phyloP scores from a whole-genome alignment of 2,329 filamentous ascomycete species.

The Ascochyta fabae region DNA sequence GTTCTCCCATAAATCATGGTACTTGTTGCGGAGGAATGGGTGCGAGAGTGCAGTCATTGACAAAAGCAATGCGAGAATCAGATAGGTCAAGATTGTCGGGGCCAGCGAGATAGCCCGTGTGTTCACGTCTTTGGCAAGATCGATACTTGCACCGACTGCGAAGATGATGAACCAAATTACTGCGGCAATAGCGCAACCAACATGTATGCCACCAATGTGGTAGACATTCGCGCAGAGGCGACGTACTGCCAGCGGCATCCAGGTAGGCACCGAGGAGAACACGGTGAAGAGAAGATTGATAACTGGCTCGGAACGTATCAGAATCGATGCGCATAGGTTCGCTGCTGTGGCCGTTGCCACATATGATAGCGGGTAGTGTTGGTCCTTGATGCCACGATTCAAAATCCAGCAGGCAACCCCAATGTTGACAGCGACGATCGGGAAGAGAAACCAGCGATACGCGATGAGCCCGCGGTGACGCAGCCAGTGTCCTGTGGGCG shows the following conservation, averaged over 20 bases:
- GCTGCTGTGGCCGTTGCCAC: slow-evolving; percentile 47
- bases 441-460: slow-evolving; percentile 41
- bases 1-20: slow-evolving; percentile 47
- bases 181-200: slow-evolving; percentile 44
- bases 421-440: slow-evolving; percentile 37
- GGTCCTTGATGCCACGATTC: slow-evolving; percentile 29
- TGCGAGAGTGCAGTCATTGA: slow-evolving; percentile 40
- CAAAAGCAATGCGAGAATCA: slow-evolving; percentile 40
- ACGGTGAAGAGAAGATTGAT: slow-evolving; percentile 46
- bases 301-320: slow-evolving; percentile 48
- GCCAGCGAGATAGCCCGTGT: slow-evolving; percentile 31
- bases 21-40: slow-evolving; percentile 39
- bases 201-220: slow-evolving; percentile 49
- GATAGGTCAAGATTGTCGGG: slow-evolving; percentile 40
- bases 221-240: slow-evolving; percentile 44
- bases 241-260: slow-evolving; percentile 40
- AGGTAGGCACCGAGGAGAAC: slow-evolving; percentile 44
- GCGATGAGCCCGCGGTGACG: slow-evolving; percentile 42
- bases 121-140: slow-evolving; percentile 34
- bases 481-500: slow-evolving; percentile 32
- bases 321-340: slow-evolving; percentile 44
- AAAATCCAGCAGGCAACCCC: slow-evolving; percentile 38
- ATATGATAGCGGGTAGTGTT: slow-evolving; percentile 32
- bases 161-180: slow-evolving; percentile 56
- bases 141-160: slow-evolving; percentile 43